phyloP scores from a whole-genome alignment of 2,329 filamentous ascomycete genomes.

The Annulohypoxylon truncatum region DNA sequence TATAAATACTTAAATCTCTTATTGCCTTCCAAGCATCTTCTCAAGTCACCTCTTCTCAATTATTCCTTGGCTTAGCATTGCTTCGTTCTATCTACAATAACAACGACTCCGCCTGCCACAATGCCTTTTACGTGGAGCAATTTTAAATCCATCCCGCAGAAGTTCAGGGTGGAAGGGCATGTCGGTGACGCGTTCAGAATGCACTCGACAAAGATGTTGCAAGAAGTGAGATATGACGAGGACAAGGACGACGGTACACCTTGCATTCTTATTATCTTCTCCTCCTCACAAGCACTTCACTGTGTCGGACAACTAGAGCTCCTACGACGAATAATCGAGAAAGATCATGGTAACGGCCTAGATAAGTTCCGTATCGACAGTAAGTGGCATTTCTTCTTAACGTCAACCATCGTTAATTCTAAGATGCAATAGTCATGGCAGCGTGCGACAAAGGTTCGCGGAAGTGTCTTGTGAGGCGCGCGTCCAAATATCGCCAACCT shows the following conservation, averaged over 20 bases:
- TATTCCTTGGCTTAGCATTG: neutral
- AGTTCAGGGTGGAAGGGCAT: neutral
- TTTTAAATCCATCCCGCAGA: slow-evolving; percentile 16
- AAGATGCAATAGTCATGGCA: slow-evolving; percentile 1
- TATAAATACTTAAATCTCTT: neutral
- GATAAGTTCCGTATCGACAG: slow-evolving; percentile 29
- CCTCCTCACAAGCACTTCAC: neutral
- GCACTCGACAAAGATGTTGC: neutral
- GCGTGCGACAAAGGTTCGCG: slow-evolving; percentile 1
- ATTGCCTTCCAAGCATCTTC: too few relatives aligned
- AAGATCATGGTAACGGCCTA: slow-evolving; percentile 2
- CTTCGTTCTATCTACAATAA: too few relatives aligned
- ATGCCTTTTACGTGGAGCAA: slow-evolving; percentile 25
- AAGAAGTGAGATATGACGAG: slow-evolving; percentile 22
- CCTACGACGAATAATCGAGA: slow-evolving; percentile 8
- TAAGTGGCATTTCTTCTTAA: neutral
- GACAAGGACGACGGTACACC: slow-evolving; percentile 29
- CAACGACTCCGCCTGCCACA: neutral
- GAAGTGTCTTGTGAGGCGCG: slow-evolving; percentile 18
- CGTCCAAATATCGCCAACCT: slow-evolving; percentile 7
- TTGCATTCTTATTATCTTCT: slow-evolving; percentile 27
- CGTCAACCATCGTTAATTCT: neutral
- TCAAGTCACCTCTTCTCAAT: neutral
- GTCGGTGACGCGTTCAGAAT: neutral
- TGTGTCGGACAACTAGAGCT: slow-evolving; percentile 1